phyloP scores from a whole-genome alignment of 352 stramenopile species.

The Phytophthora litchii region DNA sequence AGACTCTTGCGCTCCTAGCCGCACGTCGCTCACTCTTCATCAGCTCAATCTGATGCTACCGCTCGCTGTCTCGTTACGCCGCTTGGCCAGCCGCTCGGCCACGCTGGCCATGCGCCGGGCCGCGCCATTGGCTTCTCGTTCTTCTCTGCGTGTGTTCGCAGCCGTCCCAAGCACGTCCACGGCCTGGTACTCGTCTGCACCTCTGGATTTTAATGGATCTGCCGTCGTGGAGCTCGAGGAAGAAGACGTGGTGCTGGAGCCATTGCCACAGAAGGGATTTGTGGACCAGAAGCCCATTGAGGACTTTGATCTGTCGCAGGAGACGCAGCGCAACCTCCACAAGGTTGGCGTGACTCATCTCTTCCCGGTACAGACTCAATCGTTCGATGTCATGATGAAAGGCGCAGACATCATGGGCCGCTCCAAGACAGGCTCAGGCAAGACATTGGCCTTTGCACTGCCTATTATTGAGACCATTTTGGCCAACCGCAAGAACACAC shows the following conservation, averaged over 20 bases:
- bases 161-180: slow-evolving; percentile 14
- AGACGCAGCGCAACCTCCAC: slow-evolving; percentile 64
- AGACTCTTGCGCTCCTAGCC: background rate
- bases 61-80: slow-evolving; percentile 38
- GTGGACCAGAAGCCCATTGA: slow-evolving; percentile 73
- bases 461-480: slow-evolving; percentile 81
- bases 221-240: slow-evolving; percentile 36
- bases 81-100: slow-evolving; percentile 32
- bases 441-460: slow-evolving; percentile 79
- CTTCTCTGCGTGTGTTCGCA: slow-evolving; percentile 18
- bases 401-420: slow-evolving; percentile 84
- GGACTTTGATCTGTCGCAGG: slow-evolving; percentile 68
- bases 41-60: slow-evolving; percentile 34
- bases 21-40: slow-evolving; percentile 21
- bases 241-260: slow-evolving; percentile 57
- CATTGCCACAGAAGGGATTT: slow-evolving; percentile 50
- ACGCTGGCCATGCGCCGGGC: slow-evolving; percentile 19
- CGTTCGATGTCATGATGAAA: slow-evolving; percentile 83
- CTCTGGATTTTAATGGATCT: slow-evolving; percentile 19
- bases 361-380: slow-evolving; percentile 85
- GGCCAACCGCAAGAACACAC: slow-evolving; percentile 40
- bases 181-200: slow-evolving; percentile 32
- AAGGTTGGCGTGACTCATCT: slow-evolving; percentile 77
- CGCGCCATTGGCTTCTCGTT: slow-evolving; percentile 9
- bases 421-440: slow-evolving; percentile 84